Evolutionary conservation across 768 basidiomycete species (phyloP).

Genomic region (Boletellus ananiceps): DNA sequence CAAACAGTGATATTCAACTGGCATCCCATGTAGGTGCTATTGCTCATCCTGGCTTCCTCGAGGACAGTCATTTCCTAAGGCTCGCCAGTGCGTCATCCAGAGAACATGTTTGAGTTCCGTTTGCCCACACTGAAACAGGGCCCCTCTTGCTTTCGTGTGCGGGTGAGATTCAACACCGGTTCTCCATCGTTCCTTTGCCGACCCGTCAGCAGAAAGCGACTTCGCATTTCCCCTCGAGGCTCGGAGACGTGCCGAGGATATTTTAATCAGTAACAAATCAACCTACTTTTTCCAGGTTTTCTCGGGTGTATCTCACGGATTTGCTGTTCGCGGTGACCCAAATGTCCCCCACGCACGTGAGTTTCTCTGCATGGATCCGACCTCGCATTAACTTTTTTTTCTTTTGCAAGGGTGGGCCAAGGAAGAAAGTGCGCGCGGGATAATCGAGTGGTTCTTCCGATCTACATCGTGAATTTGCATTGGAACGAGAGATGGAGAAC

Average conservation of each 20-base stretch:
- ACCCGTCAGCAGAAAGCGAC: conserved; percentile 41
- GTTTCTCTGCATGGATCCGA: background rate
- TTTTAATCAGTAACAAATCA: conserved; percentile 44
- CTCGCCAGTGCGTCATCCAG: conserved; percentile 38
- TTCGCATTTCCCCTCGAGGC: conserved; percentile 46
- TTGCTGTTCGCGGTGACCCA: conserved; percentile 23
- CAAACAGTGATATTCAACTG: background rate
- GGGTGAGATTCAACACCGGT: conserved; percentile 11
- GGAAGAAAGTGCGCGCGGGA: conserved; percentile 49
- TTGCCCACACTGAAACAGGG: conserved; percentile 7
- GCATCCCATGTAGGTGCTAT: conserved; percentile 36
- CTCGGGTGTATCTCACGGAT: conserved; percentile 36
- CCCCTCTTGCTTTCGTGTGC: conserved; percentile 26
- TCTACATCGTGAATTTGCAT: conserved; percentile 26
- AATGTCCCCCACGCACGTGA: conserved; percentile 15
- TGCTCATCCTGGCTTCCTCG: conserved; percentile 49
- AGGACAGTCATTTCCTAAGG: conserved; percentile 48
- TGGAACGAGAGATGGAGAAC: background rate
- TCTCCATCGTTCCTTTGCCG: background rate
- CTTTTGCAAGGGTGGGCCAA: conserved; percentile 49
- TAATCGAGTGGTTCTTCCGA: conserved; percentile 46
- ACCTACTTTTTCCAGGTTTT: conserved; percentile 55
- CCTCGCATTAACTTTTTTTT: background rate
- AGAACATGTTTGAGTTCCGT: background rate
- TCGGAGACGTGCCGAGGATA: conserved; percentile 52